phyloP scores from a whole-genome alignment of 331 rosid species.

The Acacia concinna region DNA sequence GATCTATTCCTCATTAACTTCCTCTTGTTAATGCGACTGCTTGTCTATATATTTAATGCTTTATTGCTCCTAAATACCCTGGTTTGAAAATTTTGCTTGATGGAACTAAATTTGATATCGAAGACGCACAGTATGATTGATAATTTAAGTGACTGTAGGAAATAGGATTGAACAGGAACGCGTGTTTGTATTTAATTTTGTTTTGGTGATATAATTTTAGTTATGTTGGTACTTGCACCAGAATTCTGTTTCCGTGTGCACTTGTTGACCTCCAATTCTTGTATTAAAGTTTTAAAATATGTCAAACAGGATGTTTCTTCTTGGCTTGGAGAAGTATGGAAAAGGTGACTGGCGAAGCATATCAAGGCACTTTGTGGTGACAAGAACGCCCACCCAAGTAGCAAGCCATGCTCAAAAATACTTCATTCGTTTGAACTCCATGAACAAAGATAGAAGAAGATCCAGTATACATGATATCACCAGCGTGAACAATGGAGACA shows the following conservation, averaged over 20 bases:
- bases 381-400: constrained; percentile 94
- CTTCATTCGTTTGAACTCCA: constrained; percentile 83
- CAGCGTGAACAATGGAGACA: constrained; percentile 64
- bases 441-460: constrained; percentile 89
- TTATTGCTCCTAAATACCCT: not conserved
- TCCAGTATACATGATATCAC: constrained; percentile 96
- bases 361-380: constrained; percentile 88
- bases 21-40: not conserved
- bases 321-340: constrained; percentile 88
- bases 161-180: not conserved
- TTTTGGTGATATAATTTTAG: too few relatives aligned
- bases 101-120: not conserved
- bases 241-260: constrained; percentile 20
- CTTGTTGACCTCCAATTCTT: not conserved
- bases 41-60: not conserved
- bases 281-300: constrained; percentile 5
- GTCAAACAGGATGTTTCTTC: constrained; percentile 73
- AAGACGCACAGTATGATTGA: not conserved
- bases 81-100: not conserved
- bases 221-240: not conserved
- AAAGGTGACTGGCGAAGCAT: constrained; percentile 97
- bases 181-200: not conserved
- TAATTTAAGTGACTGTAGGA: not conserved
- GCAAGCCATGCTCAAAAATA: constrained; percentile 99
- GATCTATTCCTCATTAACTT: not conserved